Percentiles rank a stretch among this genome's conserved stretches.
phyloP scores from a whole-genome alignment of 2,329 filamentous ascomycete genomes.

The Fusarium chaquense region DNA sequence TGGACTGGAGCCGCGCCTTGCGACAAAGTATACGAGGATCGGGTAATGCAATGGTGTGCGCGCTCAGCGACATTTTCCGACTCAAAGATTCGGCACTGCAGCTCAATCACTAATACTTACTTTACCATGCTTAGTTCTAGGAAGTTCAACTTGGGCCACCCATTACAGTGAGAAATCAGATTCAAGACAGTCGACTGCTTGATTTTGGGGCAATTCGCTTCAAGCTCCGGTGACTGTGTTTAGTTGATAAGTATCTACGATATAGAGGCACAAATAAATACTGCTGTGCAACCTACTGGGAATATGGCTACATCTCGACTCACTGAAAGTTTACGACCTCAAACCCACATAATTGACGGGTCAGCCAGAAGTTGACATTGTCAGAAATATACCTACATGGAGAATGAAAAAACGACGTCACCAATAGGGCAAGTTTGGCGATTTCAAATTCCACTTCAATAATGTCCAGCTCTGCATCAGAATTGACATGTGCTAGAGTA shows the following conservation, averaged over 20 bases:
- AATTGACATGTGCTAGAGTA: not conserved
- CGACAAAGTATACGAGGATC: conserved; percentile 17
- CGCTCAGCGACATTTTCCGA: not conserved
- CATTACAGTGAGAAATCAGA: conserved; percentile 17
- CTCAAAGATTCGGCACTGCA: not conserved
- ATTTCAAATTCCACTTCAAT: not conserved
- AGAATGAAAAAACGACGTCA: conserved; percentile 8
- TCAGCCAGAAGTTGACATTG: not conserved
- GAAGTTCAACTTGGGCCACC: conserved; percentile 1
- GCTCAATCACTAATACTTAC: not conserved
- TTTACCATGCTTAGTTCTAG: too few species aligned
- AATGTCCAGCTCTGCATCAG: not conserved
- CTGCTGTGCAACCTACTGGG: conserved; percentile 18
- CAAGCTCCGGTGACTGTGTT: conserved; percentile 24
- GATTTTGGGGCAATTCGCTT: conserved; percentile 10
- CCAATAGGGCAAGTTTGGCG: conserved; percentile 1
- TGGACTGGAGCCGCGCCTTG: conserved; percentile 22
- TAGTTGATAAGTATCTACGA: not conserved
- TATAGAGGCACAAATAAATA: conserved; percentile 13
- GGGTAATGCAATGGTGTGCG: not conserved
- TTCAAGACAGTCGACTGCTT: conserved; percentile 17
- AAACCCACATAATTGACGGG: too few species aligned
- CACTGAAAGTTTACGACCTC: not conserved
- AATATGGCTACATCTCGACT: conserved; percentile 14
- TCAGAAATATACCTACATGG: not conserved